These are phyloP conservation scores for Xylariaceae sp. DNA, from an alignment of 2,329 filamentous ascomycete species.

Conservation along the genomic window DNA sequence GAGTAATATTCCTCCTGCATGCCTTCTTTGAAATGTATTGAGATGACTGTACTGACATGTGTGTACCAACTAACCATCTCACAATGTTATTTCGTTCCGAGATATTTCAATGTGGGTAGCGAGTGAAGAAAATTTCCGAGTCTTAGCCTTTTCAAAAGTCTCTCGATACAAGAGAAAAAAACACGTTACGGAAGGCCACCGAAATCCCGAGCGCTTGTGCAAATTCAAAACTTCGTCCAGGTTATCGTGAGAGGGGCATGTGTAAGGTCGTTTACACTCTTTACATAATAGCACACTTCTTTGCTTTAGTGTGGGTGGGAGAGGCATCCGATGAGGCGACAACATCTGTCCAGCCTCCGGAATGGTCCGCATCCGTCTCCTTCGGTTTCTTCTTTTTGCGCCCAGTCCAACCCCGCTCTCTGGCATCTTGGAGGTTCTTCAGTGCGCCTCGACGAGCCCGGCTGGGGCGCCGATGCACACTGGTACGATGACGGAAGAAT, in stretches of 20 bases:
- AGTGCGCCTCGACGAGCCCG: slow-evolving; percentile 55
- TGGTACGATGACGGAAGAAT: slow-evolving; percentile 36
- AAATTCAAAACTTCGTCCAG: not conserved
- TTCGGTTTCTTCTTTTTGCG: slow-evolving; percentile 35
- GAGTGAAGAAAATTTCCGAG: too few relatives aligned
- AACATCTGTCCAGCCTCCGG: slow-evolving; percentile 50
- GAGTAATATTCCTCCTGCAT: too few relatives aligned
- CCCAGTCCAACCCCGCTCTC: slow-evolving; percentile 50
- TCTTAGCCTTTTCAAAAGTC: too few relatives aligned
- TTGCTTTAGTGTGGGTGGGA: slow-evolving; percentile 33
- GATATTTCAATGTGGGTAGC: too few relatives aligned
- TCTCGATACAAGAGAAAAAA: too few relatives aligned
- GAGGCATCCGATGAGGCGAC: slow-evolving; percentile 28
- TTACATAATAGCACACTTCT: slow-evolving; percentile 52
- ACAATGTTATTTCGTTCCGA: too few relatives aligned
- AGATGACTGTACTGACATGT: too few relatives aligned
- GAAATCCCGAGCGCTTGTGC: too few relatives aligned
- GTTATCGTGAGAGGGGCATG: not conserved
- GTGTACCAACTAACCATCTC: too few relatives aligned
- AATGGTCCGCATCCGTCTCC: slow-evolving; percentile 34
- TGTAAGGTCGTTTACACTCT: not conserved
- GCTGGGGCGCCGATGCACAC: slow-evolving; percentile 44
- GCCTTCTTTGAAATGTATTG: too few relatives aligned
- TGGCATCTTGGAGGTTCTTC: slow-evolving; percentile 58
- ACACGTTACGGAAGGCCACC: too few relatives aligned